phyloP scores from a whole-genome alignment of 805 yeast genomes.

The Candida parachauliodes region DNA sequence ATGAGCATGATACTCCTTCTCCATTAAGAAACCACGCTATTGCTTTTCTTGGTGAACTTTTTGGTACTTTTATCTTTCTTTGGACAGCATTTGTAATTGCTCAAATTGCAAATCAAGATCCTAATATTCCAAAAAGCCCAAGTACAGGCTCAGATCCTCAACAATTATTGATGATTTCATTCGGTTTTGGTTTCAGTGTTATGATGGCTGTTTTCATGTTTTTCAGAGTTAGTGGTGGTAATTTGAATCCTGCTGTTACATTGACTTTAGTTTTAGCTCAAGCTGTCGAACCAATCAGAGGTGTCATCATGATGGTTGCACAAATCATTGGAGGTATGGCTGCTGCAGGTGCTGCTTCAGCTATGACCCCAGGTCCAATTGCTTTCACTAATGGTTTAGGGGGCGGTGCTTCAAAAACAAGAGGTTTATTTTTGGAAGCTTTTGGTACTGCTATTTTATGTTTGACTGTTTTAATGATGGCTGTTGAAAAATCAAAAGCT shows the following conservation, averaged over 20 bases:
- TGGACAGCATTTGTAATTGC: constrained; percentile 83
- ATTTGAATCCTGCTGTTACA: constrained; percentile 86
- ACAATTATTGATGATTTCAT: constrained; percentile 72
- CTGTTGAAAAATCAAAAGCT: constrained; percentile 76
- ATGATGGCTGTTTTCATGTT: constrained; percentile 68
- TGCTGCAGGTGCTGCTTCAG: constrained; percentile 86
- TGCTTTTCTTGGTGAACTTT: constrained; percentile 76
- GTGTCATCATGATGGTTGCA: constrained; percentile 56
- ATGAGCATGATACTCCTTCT: constrained; percentile 13
- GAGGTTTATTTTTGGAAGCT: constrained; percentile 80
- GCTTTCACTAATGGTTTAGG: constrained; percentile 70
- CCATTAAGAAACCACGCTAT: constrained; percentile 50
- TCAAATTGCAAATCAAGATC: constrained; percentile 70
- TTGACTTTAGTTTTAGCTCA: constrained; percentile 66
- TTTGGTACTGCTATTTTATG: constrained; percentile 74
- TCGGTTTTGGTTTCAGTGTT: constrained; percentile 85
- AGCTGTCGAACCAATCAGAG: constrained; percentile 72
- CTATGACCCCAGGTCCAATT: constrained; percentile 79
- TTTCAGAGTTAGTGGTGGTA: constrained; percentile 82
- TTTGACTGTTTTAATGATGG: constrained; percentile 73
- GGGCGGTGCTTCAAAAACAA: constrained; percentile 63
- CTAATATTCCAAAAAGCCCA: constrained; percentile 12
- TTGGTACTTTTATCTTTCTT: constrained; percentile 81
- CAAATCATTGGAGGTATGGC: constrained; percentile 86
- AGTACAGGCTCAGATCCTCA: constrained; percentile 53